These are phyloP conservation scores for Colletotrichum horii DNA, from an alignment of 2,329 filamentous ascomycete species.

Conservation along the genomic window DNA sequence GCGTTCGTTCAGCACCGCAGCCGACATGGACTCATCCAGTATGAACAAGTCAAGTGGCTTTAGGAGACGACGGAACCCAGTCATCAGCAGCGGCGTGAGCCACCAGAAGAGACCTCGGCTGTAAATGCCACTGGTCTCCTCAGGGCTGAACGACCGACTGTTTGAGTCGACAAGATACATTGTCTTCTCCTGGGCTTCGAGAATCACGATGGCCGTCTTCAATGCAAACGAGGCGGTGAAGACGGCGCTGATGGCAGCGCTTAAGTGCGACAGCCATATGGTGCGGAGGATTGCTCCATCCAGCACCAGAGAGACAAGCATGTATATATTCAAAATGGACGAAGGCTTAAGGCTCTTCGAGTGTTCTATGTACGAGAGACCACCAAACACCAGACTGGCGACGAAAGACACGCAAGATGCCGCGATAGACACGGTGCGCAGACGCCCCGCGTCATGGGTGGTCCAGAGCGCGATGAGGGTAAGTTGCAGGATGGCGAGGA, in stretches of 20 bases:
- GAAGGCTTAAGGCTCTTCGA: constrained; percentile 36
- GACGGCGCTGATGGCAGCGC: constrained; percentile 32
- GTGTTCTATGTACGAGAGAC: constrained; percentile 43
- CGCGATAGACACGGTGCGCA: constrained; percentile 32
- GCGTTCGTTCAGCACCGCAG: constrained; percentile 30
- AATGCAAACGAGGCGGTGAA: constrained; percentile 39
- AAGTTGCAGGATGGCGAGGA: constrained; percentile 36
- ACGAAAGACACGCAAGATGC: constrained; percentile 36
- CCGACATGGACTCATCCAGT: constrained; percentile 34
- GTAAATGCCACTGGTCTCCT: constrained; percentile 40
- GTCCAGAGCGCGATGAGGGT: constrained; percentile 37
- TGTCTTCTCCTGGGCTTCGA: constrained; percentile 45
- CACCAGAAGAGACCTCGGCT: constrained; percentile 42
- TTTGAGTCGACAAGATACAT: constrained; percentile 30
- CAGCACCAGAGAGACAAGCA: constrained; percentile 36
- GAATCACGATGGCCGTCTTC: constrained; percentile 39
- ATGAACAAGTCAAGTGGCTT: constrained; percentile 35
- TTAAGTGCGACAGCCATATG: constrained; percentile 33
- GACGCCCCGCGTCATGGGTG: constrained; percentile 16
- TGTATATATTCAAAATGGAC: constrained; percentile 34
- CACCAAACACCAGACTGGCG: constrained; percentile 35
- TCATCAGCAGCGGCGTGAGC: constrained; percentile 36
- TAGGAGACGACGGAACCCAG: constrained; percentile 38
- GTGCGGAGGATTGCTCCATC: constrained; percentile 38
- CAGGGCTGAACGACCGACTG: constrained; percentile 36